These are phyloP conservation scores for Periconia macrospinosa DNA, from an alignment of 2,329 filamentous ascomycete species.

Conservation along the genomic window DNA sequence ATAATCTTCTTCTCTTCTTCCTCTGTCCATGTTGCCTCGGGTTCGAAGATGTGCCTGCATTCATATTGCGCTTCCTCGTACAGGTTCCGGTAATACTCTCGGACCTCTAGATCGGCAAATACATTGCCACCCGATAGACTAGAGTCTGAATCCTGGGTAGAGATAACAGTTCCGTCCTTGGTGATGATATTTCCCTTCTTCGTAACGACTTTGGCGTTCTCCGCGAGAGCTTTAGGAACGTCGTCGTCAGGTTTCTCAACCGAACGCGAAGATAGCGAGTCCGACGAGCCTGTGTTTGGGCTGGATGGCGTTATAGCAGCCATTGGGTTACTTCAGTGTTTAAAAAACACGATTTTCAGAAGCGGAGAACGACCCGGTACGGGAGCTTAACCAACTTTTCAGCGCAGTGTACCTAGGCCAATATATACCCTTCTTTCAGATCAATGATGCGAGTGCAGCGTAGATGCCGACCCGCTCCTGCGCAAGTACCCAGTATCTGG, in stretches of 20 bases:
- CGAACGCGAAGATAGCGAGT: slow-evolving; percentile 1
- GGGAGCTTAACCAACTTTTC: not conserved
- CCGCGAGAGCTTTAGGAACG: not conserved
- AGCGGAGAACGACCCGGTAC: not conserved
- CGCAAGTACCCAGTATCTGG: not conserved
- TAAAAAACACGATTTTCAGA: not conserved
- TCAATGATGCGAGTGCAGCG: not conserved
- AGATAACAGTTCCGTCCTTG: slow-evolving; percentile 2
- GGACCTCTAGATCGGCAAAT: slow-evolving; percentile 56
- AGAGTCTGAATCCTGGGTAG: slow-evolving; percentile 1
- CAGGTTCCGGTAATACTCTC: slow-evolving; percentile 56
- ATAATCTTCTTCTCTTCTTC: slow-evolving; percentile 44
- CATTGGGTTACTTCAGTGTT: not conserved
- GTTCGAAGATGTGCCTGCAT: slow-evolving; percentile 53
- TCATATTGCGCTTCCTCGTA: slow-evolving; percentile 60
- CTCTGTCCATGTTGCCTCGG: slow-evolving; percentile 48
- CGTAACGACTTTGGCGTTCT: slow-evolving; percentile 4
- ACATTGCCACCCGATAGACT: slow-evolving; percentile 3
- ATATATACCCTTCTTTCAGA: too few species aligned
- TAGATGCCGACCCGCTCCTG: not conserved
- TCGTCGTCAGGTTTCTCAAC: slow-evolving; percentile 1
- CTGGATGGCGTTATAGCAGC: not conserved
- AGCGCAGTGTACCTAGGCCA: too few species aligned
- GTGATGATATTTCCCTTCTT: slow-evolving; percentile 3
- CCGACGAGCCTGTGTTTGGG: not conserved